Percentiles rank a stretch among this genome's conserved stretches.
phyloP scores from a whole-genome alignment of 306 rosid genomes.

The Rosa rugosa region DNA sequence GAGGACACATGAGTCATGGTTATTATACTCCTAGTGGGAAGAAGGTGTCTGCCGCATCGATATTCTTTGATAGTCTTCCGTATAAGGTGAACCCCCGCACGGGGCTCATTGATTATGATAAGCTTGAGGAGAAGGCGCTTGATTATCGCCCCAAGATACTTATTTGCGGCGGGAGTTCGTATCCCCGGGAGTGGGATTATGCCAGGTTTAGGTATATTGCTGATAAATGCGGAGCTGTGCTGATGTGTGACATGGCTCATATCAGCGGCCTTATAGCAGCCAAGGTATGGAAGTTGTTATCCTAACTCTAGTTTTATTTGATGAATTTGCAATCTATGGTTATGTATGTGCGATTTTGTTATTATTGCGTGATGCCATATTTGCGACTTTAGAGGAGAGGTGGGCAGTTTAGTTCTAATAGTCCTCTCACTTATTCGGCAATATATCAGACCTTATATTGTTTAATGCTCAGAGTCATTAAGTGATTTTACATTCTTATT shows the following conservation, averaged over 20 bases:
- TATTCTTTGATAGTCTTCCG: conserved; percentile 72
- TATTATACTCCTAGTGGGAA: conserved; percentile 69
- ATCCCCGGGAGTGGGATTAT: conserved; percentile 87
- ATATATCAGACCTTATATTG: neutral
- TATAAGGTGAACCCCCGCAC: conserved; percentile 75
- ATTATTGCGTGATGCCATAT: neutral
- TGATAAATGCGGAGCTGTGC: conserved; percentile 72
- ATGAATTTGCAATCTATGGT: neutral
- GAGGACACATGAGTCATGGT: conserved; percentile 92
- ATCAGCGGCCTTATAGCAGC: conserved; percentile 88
- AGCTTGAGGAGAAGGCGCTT: conserved; percentile 77
- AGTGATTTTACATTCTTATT: neutral
- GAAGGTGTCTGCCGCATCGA: conserved; percentile 70
- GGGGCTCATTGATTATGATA: conserved; percentile 71
- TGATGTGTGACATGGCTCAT: conserved; percentile 97
- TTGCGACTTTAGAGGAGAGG: neutral
- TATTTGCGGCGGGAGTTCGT: conserved; percentile 87
- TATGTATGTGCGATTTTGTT: neutral
- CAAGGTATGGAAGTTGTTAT: conserved; percentile 44
- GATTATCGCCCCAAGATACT: conserved; percentile 83
- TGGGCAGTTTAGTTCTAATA: neutral
- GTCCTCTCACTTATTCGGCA: neutral
- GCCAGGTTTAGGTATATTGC: conserved; percentile 66
- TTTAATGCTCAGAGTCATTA: neutral
- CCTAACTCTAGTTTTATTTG: neutral